Evolutionary conservation across 768 basidiomycete genomes (phyloP), one percentile per base, ranked within the genome.

Genomic region (Amanita rubescens): DNA sequence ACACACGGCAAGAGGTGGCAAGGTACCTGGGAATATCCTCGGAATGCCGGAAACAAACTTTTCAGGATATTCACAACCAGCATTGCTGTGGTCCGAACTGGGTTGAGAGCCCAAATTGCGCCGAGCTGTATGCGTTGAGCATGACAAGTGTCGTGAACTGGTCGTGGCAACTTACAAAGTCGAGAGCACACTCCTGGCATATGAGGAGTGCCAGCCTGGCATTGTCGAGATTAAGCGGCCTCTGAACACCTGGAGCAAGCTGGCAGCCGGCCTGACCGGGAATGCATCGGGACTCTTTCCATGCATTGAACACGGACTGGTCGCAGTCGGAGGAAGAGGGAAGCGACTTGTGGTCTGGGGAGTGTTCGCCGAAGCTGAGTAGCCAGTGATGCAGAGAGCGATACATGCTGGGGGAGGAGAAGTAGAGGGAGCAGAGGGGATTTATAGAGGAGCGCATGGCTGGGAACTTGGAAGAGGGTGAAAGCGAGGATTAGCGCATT

Each of bases 21-120:
- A 65, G 69, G 52, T 55, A 78, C 78, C 70, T 91, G 90, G 8
- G 90, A 90, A 72, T 89, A 91, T 57, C 87, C 85, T 69, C 87
- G 80, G 67, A 87, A 85, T 9, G 88, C 90, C 33, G 89, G 89
- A 63, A 90, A 82, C 55, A 85, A 69, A 57, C 87, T 90, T 59
- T 87, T 79, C 54, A 84, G 60, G 49, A 90, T 68, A 65, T 89
- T 86, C 59, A 90, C 69, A 55, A 75, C 53, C 65, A 90, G 69
- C 81, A 91, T 84, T 51, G 87, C 70, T n/a, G 78, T 71, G 19
- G 85, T 82, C 55, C 87, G 78, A 45, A 82, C 59, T 32, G 87
- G 89, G 59, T 90, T 85, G 32, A 85, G 68, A 48, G 65, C 63
- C 64, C 74, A 74, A 30, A 81, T 65, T 41, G 70, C 67, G 32